These are phyloP conservation scores for Leccinum boreale DNA, from an alignment of 768 basidiomycete species.

Conservation along the genomic window DNA sequence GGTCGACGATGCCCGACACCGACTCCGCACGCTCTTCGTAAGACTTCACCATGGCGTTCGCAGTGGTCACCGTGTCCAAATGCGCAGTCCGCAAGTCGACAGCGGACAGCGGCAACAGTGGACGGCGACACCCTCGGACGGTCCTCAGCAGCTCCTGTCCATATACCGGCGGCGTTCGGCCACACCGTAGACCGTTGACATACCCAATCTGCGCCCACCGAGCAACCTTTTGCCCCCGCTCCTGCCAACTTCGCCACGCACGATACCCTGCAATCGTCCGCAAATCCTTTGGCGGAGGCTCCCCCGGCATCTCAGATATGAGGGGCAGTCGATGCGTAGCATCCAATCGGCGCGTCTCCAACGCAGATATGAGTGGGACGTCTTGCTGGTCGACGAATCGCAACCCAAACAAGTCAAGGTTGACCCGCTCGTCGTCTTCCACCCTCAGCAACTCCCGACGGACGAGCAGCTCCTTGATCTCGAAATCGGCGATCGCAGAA, in stretches of 20 bases:
- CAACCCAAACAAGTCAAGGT: slow-evolving; percentile 65
- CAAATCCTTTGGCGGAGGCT: slow-evolving; percentile 69
- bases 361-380: slow-evolving; percentile 49
- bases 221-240: slow-evolving; percentile 48
- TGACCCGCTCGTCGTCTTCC: slow-evolving; percentile 47
- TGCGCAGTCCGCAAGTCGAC: slow-evolving; percentile 38
- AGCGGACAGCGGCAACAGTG: slow-evolving; percentile 51
- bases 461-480: slow-evolving; percentile 86
- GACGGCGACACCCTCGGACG: slow-evolving; percentile 36
- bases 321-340: slow-evolving; percentile 55
- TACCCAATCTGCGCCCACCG: slow-evolving; percentile 72
- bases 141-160: slow-evolving; percentile 45
- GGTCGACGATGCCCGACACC: slow-evolving; percentile 52
- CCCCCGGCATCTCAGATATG: slow-evolving; percentile 51
- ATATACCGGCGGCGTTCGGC: slow-evolving; percentile 43
- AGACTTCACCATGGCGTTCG: slow-evolving; percentile 59
- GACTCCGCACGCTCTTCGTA: slow-evolving; percentile 56
- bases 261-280: slow-evolving; percentile 74
- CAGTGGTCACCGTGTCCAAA: slow-evolving; percentile 40
- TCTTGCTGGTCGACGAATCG: slow-evolving; percentile 57
- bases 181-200: slow-evolving; percentile 72
- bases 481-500: slow-evolving; percentile 73
- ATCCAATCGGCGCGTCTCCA: slow-evolving; percentile 54
- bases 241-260: slow-evolving; percentile 45
- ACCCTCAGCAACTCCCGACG: slow-evolving; percentile 67